Percentiles rank a stretch among this genome's conserved stretches.
These are phyloP conservation scores for Kalaharituber pfeilii DNA, from an alignment of 2,329 filamentous ascomycete genomes.

Conservation along the genomic window DNA sequence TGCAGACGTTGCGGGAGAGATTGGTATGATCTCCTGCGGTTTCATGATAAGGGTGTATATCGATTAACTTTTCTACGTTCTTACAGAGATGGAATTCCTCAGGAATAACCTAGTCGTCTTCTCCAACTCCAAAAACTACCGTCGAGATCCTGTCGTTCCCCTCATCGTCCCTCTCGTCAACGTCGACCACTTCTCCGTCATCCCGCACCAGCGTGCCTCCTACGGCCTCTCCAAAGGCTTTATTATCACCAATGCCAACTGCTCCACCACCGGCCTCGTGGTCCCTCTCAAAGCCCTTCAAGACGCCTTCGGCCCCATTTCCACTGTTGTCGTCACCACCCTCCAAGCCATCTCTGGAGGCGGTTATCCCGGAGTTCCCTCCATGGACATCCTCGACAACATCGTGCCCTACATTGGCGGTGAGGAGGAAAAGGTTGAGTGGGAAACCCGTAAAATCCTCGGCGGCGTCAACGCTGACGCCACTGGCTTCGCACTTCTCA, in stretches of 20 bases:
- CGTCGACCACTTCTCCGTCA: slow-evolving; percentile 66
- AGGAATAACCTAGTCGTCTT: slow-evolving; percentile 79
- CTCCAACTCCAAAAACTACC: slow-evolving; percentile 96
- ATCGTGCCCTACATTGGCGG: slow-evolving; percentile 84
- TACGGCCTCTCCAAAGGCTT: slow-evolving; percentile 67
- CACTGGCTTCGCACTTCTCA: slow-evolving; percentile 61
- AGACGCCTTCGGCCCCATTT: slow-evolving; percentile 67
- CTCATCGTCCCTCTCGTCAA: slow-evolving; percentile 94
- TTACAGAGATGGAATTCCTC: slow-evolving; percentile 74
- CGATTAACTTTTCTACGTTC: too few species aligned
- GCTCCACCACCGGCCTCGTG: slow-evolving; percentile 88
- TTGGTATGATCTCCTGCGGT: slow-evolving; percentile 49
- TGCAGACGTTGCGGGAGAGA: slow-evolving; percentile 77
- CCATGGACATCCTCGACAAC: slow-evolving; percentile 93
- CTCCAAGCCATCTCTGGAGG: slow-evolving; percentile 90
- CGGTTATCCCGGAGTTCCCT: slow-evolving; percentile 74
- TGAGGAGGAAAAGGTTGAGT: slow-evolving; percentile 92
- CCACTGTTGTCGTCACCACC: slow-evolving; percentile 62
- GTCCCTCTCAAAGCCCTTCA: slow-evolving; percentile 87
- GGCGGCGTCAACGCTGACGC: slow-evolving; percentile 53
- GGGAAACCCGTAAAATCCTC: slow-evolving; percentile 87
- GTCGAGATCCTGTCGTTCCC: slow-evolving; percentile 73
- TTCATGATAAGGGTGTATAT: too few species aligned
- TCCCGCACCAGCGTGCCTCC: slow-evolving; percentile 68
- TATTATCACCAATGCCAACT: slow-evolving; percentile 95